Evolutionary conservation across 768 basidiomycete species (phyloP).

Genomic region (Rhizopogon vinicolor): DNA sequence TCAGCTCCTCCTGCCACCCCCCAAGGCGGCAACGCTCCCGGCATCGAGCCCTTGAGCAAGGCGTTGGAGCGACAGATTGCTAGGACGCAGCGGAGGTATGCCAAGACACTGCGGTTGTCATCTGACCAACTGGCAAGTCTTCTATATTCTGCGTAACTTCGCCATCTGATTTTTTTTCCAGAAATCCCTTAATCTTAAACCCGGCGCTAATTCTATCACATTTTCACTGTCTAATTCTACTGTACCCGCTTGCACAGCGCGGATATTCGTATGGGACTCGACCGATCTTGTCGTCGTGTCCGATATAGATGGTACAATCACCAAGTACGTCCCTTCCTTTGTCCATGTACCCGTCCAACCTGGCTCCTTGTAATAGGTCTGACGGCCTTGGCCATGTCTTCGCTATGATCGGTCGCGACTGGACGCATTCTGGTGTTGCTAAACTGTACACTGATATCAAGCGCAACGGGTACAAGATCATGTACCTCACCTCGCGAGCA

Average conservation of each 20-base stretch:
- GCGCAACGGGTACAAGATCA: constrained; percentile 95
- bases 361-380: constrained; percentile 48
- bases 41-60: constrained; percentile 21
- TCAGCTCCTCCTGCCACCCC: constrained; percentile 46
- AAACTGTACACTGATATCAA: constrained; percentile 95
- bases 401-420: constrained; percentile 96
- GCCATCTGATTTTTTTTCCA: constrained; percentile 23
- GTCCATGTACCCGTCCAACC: not conserved
- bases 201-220: constrained; percentile 87
- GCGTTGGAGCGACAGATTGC: not conserved
- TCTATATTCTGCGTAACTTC: not conserved
- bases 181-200: constrained; percentile 82
- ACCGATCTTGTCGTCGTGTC: constrained; percentile 88
- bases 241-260: constrained; percentile 78
- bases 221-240: constrained; percentile 89
- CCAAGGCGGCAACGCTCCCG: constrained; percentile 13
- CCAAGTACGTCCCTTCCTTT: constrained; percentile 59
- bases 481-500: constrained; percentile 95
- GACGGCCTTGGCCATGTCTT: constrained; percentile 96
- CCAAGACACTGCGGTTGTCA: constrained; percentile 88
- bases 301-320: constrained; percentile 99
- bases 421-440: constrained; percentile 96
- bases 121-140: constrained; percentile 85
- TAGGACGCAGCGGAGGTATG: constrained; percentile 52
- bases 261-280: constrained; percentile 96